Conservation (phyloP, 1,284 basidiomycete species). For the Neotropicomus parvogracilis region DNA sequence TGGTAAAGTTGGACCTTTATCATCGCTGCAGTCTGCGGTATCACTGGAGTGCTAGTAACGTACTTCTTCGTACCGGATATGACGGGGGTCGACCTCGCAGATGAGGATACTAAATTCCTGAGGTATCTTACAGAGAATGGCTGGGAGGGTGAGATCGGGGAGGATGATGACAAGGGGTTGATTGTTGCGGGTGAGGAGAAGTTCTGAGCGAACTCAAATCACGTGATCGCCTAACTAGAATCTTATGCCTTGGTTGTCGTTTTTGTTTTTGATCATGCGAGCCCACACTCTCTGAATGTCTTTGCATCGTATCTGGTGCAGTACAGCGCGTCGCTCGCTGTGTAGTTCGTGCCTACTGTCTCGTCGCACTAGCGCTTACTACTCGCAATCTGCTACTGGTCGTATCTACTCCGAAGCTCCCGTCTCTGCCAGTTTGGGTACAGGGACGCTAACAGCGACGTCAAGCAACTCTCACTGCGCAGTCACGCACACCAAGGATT, state of each 20-base stretch:
- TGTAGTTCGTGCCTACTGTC: constrained; percentile 19
- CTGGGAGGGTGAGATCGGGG: constrained; percentile 65
- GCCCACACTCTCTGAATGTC: constrained; percentile 29
- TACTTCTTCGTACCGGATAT: constrained; percentile 70
- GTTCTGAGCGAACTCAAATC: constrained; percentile 12
- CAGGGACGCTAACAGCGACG: constrained; percentile 4
- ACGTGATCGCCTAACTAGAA: constrained; percentile 15
- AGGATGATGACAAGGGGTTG: constrained; percentile 43
- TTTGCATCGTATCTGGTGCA: constrained; percentile 27
- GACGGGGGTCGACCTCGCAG: constrained; percentile 65
- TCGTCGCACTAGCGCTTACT: constrained; percentile 25
- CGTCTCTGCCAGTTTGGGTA: constrained; percentile 2
- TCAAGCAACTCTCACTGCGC: constrained; percentile 2
- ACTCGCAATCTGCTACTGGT: constrained; percentile 23
- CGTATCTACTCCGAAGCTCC: constrained; percentile 8
- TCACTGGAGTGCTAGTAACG: constrained; percentile 59
- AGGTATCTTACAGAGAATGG: constrained; percentile 59
- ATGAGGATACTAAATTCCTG: constrained; percentile 63
- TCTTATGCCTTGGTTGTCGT: background rate
- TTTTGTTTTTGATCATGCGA: background rate
- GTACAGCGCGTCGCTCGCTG: constrained; percentile 24
- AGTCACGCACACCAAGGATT: constrained; percentile 16
- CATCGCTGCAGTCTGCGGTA: constrained; percentile 65
- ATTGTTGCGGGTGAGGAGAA: constrained; percentile 24
- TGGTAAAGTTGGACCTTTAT: constrained; percentile 63